Percentiles rank a stretch among this genome's conserved stretches.
Evolutionary conservation across 2,329 filamentous ascomycete genomes (phyloP).

Genomic region (Apiospora hydei): DNA sequence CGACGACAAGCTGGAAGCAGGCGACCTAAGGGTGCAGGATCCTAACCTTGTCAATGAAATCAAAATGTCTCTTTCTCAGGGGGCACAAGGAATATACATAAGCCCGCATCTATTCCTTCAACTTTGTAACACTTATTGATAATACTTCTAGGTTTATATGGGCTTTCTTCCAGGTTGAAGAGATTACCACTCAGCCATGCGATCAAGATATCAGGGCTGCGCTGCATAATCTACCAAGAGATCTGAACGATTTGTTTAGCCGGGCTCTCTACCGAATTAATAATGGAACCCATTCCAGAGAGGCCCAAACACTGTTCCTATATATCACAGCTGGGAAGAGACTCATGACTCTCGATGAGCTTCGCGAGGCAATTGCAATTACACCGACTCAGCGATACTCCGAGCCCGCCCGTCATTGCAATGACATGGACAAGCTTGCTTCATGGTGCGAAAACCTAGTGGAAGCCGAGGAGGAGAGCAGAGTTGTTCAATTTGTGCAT

Average conservation of each 20-base stretch:
- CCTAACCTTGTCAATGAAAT: not conserved
- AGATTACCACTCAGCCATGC: not conserved
- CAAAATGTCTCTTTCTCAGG: not conserved
- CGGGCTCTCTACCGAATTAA: not conserved
- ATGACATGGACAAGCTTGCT: not conserved
- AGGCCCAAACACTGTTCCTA: not conserved
- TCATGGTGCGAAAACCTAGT: slow-evolving; percentile 3
- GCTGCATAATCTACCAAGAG: not conserved
- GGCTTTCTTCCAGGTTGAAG: slow-evolving; percentile 20
- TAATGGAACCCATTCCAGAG: not conserved
- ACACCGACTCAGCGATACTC: not conserved
- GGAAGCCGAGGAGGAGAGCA: not conserved
- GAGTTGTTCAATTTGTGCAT: not conserved
- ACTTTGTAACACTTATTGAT: too few relatives aligned
- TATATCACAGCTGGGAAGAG: not conserved
- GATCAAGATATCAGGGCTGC: not conserved
- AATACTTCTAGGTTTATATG: not conserved
- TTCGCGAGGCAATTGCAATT: not conserved
- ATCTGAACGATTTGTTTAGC: not conserved
- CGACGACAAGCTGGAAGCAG: not conserved
- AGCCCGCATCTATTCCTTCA: too few relatives aligned
- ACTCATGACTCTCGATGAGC: not conserved
- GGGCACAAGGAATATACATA: slow-evolving; percentile 19
- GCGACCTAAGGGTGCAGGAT: not conserved
- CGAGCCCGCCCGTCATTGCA: not conserved